phyloP scores from a whole-genome alignment of 257 asterid species.

The Ophiorrhiza pumila region DNA sequence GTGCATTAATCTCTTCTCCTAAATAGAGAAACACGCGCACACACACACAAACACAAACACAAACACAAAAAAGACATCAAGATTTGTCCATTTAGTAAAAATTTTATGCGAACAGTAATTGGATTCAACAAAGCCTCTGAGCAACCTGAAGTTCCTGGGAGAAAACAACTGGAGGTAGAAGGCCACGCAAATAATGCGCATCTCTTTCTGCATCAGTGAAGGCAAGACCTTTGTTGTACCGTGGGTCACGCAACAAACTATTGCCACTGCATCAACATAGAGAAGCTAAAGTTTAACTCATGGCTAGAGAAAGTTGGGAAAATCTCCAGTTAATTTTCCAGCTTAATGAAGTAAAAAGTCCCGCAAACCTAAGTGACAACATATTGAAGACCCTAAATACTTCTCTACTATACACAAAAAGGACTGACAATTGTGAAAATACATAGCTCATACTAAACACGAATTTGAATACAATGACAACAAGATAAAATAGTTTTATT shows the following conservation, averaged over 20 bases:
- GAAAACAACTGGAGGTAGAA: conserved; percentile 68
- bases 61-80: neutral
- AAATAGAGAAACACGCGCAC: conserved; percentile 16
- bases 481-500: neutral
- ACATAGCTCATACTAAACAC: neutral
- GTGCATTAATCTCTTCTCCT: conserved; percentile 75
- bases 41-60: too few relatives aligned
- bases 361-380: neutral
- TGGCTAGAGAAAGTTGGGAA: neutral
- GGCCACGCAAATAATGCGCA: conserved; percentile 84
- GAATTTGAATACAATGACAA: neutral
- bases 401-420: neutral
- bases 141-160: conserved; percentile 87
- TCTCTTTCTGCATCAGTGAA: conserved; percentile 82
- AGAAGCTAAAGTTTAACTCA: neutral
- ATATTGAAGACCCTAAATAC: neutral
- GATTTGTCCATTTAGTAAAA: neutral
- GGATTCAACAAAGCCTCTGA: conserved; percentile 1
- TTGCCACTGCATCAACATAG: conserved; percentile 49
- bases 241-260: conserved; percentile 82
- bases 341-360: neutral
- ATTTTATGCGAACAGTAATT: neutral
- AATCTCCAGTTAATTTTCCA: neutral
- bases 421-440: neutral
- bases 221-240: conserved; percentile 84